Conservation (phyloP, 176 grass and related monocot species). For the Carex myosuroides region DNA sequence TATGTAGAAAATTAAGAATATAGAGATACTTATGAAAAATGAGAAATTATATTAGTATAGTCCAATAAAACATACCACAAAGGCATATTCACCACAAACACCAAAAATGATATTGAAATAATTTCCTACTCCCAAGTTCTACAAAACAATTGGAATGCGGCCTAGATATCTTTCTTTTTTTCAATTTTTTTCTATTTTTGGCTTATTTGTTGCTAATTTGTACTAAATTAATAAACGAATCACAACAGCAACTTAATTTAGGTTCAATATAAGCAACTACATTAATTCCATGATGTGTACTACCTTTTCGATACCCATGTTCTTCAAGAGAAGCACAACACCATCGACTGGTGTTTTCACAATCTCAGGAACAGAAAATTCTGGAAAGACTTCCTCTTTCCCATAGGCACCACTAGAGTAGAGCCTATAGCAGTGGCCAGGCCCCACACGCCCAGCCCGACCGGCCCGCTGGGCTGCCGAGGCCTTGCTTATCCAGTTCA, state of each 20-base stretch:
- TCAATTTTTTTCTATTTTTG: neutral
- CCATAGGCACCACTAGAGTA: constrained; percentile 85
- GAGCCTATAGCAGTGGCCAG: constrained; percentile 88
- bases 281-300: constrained; percentile 12
- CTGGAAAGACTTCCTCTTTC: constrained; percentile 89
- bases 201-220: neutral
- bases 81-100: neutral
- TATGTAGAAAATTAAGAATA: neutral
- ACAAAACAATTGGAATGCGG: neutral
- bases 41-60: neutral
- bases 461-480: constrained; percentile 83
- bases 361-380: constrained; percentile 82
- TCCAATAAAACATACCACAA: neutral
- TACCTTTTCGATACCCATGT: constrained; percentile 86
- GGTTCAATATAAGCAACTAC: neutral
- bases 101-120: neutral
- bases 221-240: neutral
- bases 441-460: constrained; percentile 85
- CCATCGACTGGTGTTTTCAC: constrained; percentile 87
- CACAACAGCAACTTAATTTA: neutral
- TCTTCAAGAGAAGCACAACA: constrained; percentile 88
- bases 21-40: neutral
- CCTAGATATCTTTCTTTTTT: neutral
- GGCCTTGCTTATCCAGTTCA: constrained; percentile 97
- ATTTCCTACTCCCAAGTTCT: neutral